phyloP scores from a whole-genome alignment of 2,329 filamentous ascomycete species.

The Colletotrichum abscissum region DNA sequence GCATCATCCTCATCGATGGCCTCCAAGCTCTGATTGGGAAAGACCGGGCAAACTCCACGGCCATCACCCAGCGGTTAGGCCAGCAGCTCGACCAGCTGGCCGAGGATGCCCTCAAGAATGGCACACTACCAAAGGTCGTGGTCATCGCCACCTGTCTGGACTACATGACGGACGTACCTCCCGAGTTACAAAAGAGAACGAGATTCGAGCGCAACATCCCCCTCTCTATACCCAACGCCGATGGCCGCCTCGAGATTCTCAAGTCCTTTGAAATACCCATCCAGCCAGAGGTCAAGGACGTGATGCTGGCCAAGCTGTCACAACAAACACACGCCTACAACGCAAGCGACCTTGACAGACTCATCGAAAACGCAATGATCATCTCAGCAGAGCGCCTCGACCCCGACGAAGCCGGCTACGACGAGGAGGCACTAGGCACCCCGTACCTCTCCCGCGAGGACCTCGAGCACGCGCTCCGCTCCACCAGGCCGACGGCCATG shows the following conservation, averaged over 20 bases:
- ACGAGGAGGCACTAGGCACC: constrained; percentile 26
- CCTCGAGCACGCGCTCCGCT: constrained; percentile 72
- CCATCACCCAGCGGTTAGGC: constrained; percentile 61
- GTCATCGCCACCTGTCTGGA: constrained; percentile 81
- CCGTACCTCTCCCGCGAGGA: constrained; percentile 57
- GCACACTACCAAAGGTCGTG: constrained; percentile 67
- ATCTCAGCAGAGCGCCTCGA: constrained; percentile 46
- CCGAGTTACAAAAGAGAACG: constrained; percentile 71
- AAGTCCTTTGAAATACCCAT: constrained; percentile 65
- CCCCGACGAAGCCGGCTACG: constrained; percentile 38
- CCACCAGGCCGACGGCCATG: constrained; percentile 86
- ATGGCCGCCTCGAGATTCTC: constrained; percentile 79
- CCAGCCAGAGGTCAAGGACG: constrained; percentile 59
- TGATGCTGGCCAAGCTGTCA: constrained; percentile 69
- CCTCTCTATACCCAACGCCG: constrained; percentile 80
- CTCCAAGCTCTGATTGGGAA: constrained; percentile 77
- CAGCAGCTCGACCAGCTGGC: constrained; percentile 68
- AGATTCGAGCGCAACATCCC: constrained; percentile 76
- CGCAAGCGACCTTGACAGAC: constrained; percentile 76
- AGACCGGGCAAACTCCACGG: constrained; percentile 61
- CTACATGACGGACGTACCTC: constrained; percentile 78
- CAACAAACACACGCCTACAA: constrained; percentile 90
- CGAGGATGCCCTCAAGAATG: constrained; percentile 47
- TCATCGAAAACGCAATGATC: constrained; percentile 59
- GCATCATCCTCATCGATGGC: constrained; percentile 83